Base-by-base conservation (phyloP, 1,139 yeast genomes). In the Pichiaceae sp. region DNA sequence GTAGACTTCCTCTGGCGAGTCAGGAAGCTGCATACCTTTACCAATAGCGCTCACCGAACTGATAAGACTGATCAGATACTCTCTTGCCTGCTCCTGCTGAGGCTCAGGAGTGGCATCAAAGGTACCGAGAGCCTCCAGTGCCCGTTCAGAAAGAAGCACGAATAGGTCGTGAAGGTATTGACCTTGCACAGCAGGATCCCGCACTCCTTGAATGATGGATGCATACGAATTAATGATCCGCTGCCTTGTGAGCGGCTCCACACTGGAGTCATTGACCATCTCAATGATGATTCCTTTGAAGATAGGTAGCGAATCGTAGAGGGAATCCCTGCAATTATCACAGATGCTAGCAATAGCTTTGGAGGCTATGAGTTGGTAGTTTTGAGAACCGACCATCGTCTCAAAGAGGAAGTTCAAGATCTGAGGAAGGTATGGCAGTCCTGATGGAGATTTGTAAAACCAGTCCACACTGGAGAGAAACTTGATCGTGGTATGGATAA, bases 41-140 rank as follows among this genome's bases (percentile, higher is more conserved):
- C 87, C 91, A 12, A 84, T 60, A 39, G 80, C 84, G 17, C 68
- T 67, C 1, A 85, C 56, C 52, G 87, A 82, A 8, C 72, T 61
- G 23, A 83, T 59, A 33, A 84, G 56, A 26, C 86, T 76, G 4
- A 65, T 46, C 3, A 70, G 50, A 43, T 77, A 76, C 11, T 70
- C 75, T 29, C 54, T 54, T 21, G 42, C 29, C 7, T 23, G 27
- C 12, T 44, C 49, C 2, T 31, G 33, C 16, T 46, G 38, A 16
- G 39, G 29, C 27, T 38, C 38, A 7, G 20, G 31, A 11, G 33
- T 29, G 9, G 26, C 20, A 15, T 29, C 34, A 29, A 40, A 38
- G 16, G 38, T 33, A 1, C 19, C 9, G 12, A 45, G 36, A 19
- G 41, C 42, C 12, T 42, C 41, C 9, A 27, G 19, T 2, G 53